Percentiles rank a stretch among this genome's conserved stretches.
Evolutionary conservation across 1,139 yeast species (phyloP).

Genomic region (Suhomyces chickasaworum): DNA sequence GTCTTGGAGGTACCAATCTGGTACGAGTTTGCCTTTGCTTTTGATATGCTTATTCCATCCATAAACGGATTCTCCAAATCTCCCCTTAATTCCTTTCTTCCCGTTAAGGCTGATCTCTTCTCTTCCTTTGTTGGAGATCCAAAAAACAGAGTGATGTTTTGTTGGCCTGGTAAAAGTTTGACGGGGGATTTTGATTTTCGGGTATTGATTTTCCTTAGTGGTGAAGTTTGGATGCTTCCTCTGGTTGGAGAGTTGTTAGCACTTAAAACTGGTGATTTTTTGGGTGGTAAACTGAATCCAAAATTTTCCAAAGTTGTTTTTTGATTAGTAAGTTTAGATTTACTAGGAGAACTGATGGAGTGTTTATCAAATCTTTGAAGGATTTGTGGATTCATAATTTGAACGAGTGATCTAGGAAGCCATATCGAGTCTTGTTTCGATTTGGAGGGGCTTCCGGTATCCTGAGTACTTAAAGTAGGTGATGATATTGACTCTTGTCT

Average conservation of each 20-base stretch:
- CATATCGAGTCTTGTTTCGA: conserved; percentile 14
- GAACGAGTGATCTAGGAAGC: conserved; percentile 19
- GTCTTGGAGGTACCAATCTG: no score
- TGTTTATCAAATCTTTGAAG: conserved; percentile 12
- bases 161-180: conserved; percentile 11
- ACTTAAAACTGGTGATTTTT: not conserved
- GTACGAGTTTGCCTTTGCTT: no score
- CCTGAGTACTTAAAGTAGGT: not conserved
- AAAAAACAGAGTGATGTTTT: conserved; percentile 10
- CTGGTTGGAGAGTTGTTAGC: not conserved
- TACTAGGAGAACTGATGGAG: conserved; percentile 5
- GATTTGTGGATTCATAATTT: conserved; percentile 12
- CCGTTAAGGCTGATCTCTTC: no score
- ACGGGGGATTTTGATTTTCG: conserved; percentile 1
- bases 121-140: not conserved
- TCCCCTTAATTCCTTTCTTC: no score
- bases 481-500: not conserved
- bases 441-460: not conserved
- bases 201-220: not conserved
- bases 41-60: no score
- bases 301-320: conserved; percentile 17
- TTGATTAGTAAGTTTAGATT: conserved; percentile 7
- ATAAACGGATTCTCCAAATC: not conserved
- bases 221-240: no score
- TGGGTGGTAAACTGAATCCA: conserved; percentile 8